These are phyloP conservation scores for Mortierella sp. DNA, from an alignment of 371 early-diverging fungal genomes.

Conservation along the genomic window DNA sequence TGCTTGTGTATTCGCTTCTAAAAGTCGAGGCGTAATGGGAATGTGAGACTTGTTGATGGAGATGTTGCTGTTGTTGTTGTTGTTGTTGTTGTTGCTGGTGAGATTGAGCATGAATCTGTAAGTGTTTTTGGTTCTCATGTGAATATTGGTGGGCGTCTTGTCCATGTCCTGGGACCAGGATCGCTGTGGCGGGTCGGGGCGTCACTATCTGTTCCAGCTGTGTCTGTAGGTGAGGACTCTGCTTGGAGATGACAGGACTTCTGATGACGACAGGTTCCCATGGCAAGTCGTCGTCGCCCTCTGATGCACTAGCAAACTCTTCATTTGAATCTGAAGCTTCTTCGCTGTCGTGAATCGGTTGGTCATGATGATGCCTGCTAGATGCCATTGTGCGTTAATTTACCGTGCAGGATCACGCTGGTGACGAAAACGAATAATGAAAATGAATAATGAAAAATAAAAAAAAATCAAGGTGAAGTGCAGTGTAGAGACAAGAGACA, in stretches of 20 bases:
- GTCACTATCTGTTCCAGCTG: constrained; percentile 10
- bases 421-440: not conserved
- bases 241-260: constrained; percentile 35
- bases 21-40: constrained; percentile 2
- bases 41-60: not conserved
- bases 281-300: constrained; percentile 52
- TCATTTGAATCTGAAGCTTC: constrained; percentile 48
- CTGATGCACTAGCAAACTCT: constrained; percentile 56
- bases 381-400: constrained; percentile 9
- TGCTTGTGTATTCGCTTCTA: constrained; percentile 12
- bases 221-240: constrained; percentile 14
- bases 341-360: constrained; percentile 20
- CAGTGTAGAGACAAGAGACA: too few species aligned
- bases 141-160: not conserved
- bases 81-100: constrained; percentile 6
- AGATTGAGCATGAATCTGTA: not conserved
- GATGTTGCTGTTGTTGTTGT: constrained; percentile 2
- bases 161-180: not conserved
- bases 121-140: not conserved
- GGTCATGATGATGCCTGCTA: constrained; percentile 13
- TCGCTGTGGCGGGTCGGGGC: constrained; percentile 1
- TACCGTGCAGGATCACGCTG: not conserved
- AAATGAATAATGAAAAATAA: not conserved
- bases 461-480: too few species aligned
- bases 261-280: constrained; percentile 42